Base-by-base conservation (phyloP, 2,329 filamentous ascomycete species). In the Cytospora piceicola region DNA sequence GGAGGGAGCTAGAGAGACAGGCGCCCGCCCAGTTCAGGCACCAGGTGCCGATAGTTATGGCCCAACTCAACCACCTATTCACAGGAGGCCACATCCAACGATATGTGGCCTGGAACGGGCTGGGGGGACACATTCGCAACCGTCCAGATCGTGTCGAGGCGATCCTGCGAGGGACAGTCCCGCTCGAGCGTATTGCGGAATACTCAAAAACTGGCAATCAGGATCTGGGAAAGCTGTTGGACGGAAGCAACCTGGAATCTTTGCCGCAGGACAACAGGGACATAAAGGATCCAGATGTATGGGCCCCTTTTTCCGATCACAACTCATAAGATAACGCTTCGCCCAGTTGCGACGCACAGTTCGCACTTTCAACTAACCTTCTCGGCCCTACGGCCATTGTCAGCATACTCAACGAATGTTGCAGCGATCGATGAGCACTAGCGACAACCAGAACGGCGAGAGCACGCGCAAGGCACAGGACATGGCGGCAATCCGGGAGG, bases 221-320 rank as follows among this genome's bases (percentile, higher is more conserved):
- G 39, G 42, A 20, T 3, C 30, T 63, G 30, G 61, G 51, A 34
- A 12, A 5, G 9, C 42, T 63, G 4, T 36, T 63, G 32, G 61
- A 63, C 17, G 61, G 39, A 12, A 39, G 22, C 36, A 46, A 30
- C 60, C 34, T 34, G 27, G 34, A 22, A 29, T 15, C 17, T 46
- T 42, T 32, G 9, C 11, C 60, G 46, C 39, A 42, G 30, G 53
- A 39, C 30, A 55, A 39, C 1, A 57, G 39, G 22, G 53, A 39
- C 17, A 57, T 6, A 46, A 57, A 63, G 30, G 61, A 63, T 29
- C 61, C 61, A 27, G 61, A 63, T 36, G 61, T 63, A 63, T 30
- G 61, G 46, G 8, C 55, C 39, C 61, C 59, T 6, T 27, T 27
- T 24, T 57, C 14, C 8, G 14, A 42, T 39, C 39, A 24, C 39